Evolutionary conservation across 176 grass and related monocot species (phyloP).

Genomic region (Juncus effusus): DNA sequence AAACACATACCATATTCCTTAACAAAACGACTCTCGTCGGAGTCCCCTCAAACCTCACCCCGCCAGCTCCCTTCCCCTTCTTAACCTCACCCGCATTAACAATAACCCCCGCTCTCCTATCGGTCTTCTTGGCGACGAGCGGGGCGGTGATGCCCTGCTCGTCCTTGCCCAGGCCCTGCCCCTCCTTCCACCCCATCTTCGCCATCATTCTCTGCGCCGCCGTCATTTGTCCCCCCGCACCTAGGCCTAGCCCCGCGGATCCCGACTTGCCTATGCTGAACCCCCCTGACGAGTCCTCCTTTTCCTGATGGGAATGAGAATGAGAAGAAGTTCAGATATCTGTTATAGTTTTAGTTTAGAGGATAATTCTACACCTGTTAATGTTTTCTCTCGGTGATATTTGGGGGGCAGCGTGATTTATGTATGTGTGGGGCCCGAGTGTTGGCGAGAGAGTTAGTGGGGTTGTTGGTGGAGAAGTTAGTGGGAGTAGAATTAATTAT

Average conservation of each 20-base stretch:
- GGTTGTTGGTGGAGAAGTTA: too few relatives aligned
- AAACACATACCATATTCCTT: conserved; percentile 61
- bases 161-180: conserved; percentile 88
- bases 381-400: too few relatives aligned
- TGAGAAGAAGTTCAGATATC: too few relatives aligned
- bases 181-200: conserved; percentile 99
- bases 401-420: too few relatives aligned
- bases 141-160: conserved; percentile 87
- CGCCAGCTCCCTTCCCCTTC: conserved; percentile 58
- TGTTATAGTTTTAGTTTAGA: too few relatives aligned
- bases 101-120: conserved; percentile 79
- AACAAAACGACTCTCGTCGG: conserved; percentile 84
- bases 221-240: conserved; percentile 67
- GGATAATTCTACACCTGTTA: too few relatives aligned
- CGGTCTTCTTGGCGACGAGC: conserved; percentile 82
- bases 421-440: too few relatives aligned
- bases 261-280: conserved; percentile 54
- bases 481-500: too few relatives aligned
- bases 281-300: conserved; percentile 20
- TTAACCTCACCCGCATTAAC: conserved; percentile 64
- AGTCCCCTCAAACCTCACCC: conserved; percentile 30
- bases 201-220: conserved; percentile 99
- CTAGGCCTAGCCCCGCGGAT: conserved; percentile 52
- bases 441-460: too few relatives aligned
- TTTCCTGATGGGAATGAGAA: too few relatives aligned